These are phyloP conservation scores for Tetradesmus obliquus DNA, from an alignment of 139 green algal genomes.

Conservation along the genomic window DNA sequence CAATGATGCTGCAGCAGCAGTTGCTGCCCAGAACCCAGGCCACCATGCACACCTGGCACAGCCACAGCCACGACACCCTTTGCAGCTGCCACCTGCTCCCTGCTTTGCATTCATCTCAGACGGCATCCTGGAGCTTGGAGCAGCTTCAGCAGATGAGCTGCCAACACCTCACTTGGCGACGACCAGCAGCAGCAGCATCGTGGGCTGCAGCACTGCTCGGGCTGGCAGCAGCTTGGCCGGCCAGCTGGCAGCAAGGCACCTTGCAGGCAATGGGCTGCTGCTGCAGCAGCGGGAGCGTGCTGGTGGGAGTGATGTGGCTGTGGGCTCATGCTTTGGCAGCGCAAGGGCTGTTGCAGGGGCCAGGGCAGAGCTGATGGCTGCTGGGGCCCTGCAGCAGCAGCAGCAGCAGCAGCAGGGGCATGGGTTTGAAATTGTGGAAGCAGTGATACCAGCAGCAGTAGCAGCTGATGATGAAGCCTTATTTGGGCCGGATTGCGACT, in stretches of 20 bases:
- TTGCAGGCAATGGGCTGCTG: background rate
- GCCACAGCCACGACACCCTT: too few species aligned
- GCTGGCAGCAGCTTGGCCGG: background rate
- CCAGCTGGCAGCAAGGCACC: background rate
- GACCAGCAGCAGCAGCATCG: background rate
- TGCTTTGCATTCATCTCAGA: background rate
- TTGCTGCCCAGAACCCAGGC: too few species aligned
- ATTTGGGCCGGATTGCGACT: background rate
- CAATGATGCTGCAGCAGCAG: too few species aligned
- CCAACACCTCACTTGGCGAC: conserved; percentile 6
- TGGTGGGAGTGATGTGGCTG: background rate
- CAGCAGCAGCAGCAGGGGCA: too few species aligned
- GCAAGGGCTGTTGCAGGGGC: background rate
- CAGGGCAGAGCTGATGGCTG: too few species aligned
- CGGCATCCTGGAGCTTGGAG: background rate
- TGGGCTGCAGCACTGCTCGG: too few species aligned
- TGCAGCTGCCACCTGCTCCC: background rate
- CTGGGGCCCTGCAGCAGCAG: background rate
- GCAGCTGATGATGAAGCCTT: background rate
- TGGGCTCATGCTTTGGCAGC: background rate
- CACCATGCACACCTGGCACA: too few species aligned
- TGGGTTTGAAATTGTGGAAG: background rate
- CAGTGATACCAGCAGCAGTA: background rate
- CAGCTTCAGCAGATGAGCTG: background rate
- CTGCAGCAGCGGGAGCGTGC: too few species aligned